Percentiles rank a stretch among this genome's conserved stretches.
Evolutionary conservation across 371 early-diverging fungal species (phyloP).

Genomic region (Parasitella parasitica): DNA sequence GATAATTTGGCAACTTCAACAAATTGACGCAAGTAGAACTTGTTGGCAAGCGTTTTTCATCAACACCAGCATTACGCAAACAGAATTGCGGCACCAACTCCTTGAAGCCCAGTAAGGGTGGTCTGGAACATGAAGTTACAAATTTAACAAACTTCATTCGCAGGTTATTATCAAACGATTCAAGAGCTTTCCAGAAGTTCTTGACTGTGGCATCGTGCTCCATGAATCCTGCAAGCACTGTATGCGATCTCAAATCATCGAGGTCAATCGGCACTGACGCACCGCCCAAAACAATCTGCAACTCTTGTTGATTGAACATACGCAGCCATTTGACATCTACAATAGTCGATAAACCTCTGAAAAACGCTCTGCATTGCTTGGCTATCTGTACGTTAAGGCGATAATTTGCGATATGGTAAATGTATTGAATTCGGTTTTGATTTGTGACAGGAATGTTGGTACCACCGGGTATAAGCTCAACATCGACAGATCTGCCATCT

Average conservation of each 20-base stretch:
- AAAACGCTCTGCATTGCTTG: slow-evolving; percentile 83
- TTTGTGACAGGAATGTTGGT: slow-evolving; percentile 76
- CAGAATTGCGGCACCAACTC: slow-evolving; percentile 79
- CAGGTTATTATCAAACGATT: slow-evolving; percentile 63
- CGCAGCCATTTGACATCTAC: slow-evolving; percentile 75
- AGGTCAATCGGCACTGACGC: slow-evolving; percentile 75
- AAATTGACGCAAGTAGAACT: slow-evolving; percentile 94
- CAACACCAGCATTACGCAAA: slow-evolving; percentile 69
- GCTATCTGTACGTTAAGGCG: slow-evolving; percentile 79
- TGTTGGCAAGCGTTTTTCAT: slow-evolving; percentile 70
- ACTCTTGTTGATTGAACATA: slow-evolving; percentile 85
- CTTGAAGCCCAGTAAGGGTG: slow-evolving; percentile 89
- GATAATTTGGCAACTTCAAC: slow-evolving; percentile 87
- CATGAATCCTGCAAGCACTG: slow-evolving; percentile 81
- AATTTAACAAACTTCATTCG: slow-evolving; percentile 80
- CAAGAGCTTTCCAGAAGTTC: slow-evolving; percentile 84
- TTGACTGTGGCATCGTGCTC: slow-evolving; percentile 68
- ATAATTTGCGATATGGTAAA: slow-evolving; percentile 82
- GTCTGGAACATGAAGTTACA: slow-evolving; percentile 89
- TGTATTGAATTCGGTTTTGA: slow-evolving; percentile 78
- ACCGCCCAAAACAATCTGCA: slow-evolving; percentile 90
- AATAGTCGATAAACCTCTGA: slow-evolving; percentile 79
- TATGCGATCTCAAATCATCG: slow-evolving; percentile 73
- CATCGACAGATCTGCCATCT: slow-evolving; percentile 53
- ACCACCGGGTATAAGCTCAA: slow-evolving; percentile 82